Base-by-base conservation (phyloP, 1,284 basidiomycete genomes). In the Fomes fomentarius region DNA sequence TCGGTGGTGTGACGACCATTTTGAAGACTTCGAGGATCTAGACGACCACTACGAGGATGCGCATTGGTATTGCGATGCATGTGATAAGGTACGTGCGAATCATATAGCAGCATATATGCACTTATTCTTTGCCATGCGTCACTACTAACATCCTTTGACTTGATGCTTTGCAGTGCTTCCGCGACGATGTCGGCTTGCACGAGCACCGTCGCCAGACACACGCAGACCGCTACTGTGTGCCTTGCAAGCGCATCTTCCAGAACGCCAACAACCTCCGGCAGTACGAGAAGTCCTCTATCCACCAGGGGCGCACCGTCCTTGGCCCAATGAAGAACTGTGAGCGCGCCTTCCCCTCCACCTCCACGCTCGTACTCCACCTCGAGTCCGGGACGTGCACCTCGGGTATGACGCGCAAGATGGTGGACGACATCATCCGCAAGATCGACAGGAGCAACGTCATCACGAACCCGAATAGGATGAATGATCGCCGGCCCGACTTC, bases 311-410 rank as follows among this genome's bases (percentile, higher is more conserved):
- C 22, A 52, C 42, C 10, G 24, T 67, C 39, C 15, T n/a, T 9
- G 72, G 70, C 45, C 64, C 67, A 2, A 66, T 66, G 25, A 50
- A 50, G 0, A 50, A 50, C 41, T 74, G 72, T 57, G 47, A 25
- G 11, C 47, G 52, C 17, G 42, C 54, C 3, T 74, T 75, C 57
- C 53, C 69, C 35, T 69, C 66, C 43, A 31, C 37, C 21, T 63
- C 69, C n/a, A 66, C 69, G 30, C 62, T 74, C 19, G 50, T 69
- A 15, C 59, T 62, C 15, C 72, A 72, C 54, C 60, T 69, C 46
- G 72, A 72, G 55, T 54, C 62, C 6, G 71, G 68, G 8, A 42
- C 57, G 2, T 72, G 72, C 55, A 49, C 59, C 4, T 68, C 67
- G 1, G 67, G 71, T 33, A 47, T 71, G 17, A 69, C 65, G 19